Conservation (phyloP, 768 basidiomycete species). For the Pulveroboletus frians region DNA sequence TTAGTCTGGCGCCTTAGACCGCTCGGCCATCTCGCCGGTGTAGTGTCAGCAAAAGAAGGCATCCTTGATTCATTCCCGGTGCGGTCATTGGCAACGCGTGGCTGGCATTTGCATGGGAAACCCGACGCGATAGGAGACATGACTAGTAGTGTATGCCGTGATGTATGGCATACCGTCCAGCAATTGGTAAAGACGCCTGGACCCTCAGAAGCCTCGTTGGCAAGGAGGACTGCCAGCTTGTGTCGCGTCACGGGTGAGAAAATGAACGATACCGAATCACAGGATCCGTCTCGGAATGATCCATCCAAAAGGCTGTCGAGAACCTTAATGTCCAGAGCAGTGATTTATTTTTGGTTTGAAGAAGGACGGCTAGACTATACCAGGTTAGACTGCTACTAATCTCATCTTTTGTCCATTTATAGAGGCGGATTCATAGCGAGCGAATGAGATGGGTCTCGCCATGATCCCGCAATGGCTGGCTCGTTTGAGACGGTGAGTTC, state of each 20-base stretch:
- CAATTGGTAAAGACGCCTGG: no score
- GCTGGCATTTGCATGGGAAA: no score
- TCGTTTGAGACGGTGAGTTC: constrained; percentile 51
- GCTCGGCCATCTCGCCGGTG: constrained; percentile 48
- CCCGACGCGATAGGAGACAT: no score
- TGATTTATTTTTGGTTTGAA: constrained; percentile 49
- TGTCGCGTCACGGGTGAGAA: constrained; percentile 41
- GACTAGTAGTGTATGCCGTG: no score
- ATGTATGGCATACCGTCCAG: no score
- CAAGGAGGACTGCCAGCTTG: constrained; percentile 47
- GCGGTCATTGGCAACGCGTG: no score
- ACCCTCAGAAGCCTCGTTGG: constrained; percentile 28
- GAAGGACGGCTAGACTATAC: constrained; percentile 33
- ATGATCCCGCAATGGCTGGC: constrained; percentile 36
- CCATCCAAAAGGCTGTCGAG: constrained; percentile 43
- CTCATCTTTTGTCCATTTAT: constrained; percentile 33
- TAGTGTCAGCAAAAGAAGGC: no score
- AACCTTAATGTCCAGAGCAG: constrained; percentile 52
- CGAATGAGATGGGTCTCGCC: constrained; percentile 42
- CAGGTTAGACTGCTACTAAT: constrained; percentile 1
- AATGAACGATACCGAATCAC: constrained; percentile 40
- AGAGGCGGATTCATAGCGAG: constrained; percentile 47
- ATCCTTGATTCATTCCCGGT: no score
- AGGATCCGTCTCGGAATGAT: constrained; percentile 38
- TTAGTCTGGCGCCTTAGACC: constrained; percentile 63